Percentiles rank a stretch among this genome's conserved stretches.
phyloP scores from a whole-genome alignment of 129 eudicot genomes.

The Helianthus annuus region HanXRQr2.0-SUNRISE NC_035447.2:63833377-63833876 shows the following conservation, averaged over 20 bases:
- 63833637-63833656: background rate
- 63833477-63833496: conserved; percentile 10
- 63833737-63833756: conserved; percentile 11
- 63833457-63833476: conserved; percentile 35
- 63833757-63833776: conserved; percentile 18
- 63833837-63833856: background rate
- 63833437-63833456: conserved; percentile 33
- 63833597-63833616: background rate
- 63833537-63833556: conserved; percentile 29
- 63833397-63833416: conserved; percentile 23
- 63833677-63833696: conserved; percentile 13
- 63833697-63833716: conserved; percentile 32
- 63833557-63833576: conserved; percentile 19
- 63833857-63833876: background rate
- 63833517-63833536: conserved; percentile 28
- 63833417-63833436: conserved; percentile 28
- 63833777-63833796: conserved; percentile 11
- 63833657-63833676: conserved; percentile 23
- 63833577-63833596: background rate
- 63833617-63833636: conserved; percentile 23
- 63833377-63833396: conserved; percentile 27
- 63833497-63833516: conserved; percentile 32
- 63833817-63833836: background rate
- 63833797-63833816: conserved; percentile 12
- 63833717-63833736: conserved; percentile 1